phyloP scores from a whole-genome alignment of 179 eudicot species.

The Beta corolliflora region DNA sequence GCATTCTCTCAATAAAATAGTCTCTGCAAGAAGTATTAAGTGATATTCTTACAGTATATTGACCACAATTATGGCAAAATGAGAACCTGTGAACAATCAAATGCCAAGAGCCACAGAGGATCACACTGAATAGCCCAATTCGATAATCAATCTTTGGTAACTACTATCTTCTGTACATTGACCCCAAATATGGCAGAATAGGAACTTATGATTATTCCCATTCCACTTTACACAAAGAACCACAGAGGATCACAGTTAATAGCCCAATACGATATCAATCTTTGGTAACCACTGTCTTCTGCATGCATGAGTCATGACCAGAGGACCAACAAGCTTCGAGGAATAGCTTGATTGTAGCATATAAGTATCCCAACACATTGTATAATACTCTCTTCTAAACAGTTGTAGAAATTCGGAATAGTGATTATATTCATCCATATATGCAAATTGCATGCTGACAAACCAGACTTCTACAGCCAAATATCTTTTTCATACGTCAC shows the following conservation, averaged over 20 bases:
- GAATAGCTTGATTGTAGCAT: neutral
- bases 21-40: neutral
- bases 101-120: too few relatives aligned
- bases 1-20: neutral
- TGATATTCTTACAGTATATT: neutral
- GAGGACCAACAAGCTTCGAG: neutral
- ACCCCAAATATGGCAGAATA: neutral
- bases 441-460: neutral
- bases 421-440: neutral
- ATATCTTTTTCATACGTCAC: neutral
- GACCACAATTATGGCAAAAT: neutral
- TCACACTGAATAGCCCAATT: too few relatives aligned
- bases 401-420: neutral
- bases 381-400: neutral
- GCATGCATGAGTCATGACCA: neutral
- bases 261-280: neutral
- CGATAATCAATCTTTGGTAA: too few relatives aligned
- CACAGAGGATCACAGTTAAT: neutral
- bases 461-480: neutral
- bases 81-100: too few relatives aligned
- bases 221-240: neutral
- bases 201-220: neutral
- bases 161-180: too few relatives aligned
- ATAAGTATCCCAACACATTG: neutral
- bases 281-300: neutral